Evolutionary conservation across 805 yeast genomes (phyloP).

Genomic region (Saccharomycopsis sp.): DNA sequence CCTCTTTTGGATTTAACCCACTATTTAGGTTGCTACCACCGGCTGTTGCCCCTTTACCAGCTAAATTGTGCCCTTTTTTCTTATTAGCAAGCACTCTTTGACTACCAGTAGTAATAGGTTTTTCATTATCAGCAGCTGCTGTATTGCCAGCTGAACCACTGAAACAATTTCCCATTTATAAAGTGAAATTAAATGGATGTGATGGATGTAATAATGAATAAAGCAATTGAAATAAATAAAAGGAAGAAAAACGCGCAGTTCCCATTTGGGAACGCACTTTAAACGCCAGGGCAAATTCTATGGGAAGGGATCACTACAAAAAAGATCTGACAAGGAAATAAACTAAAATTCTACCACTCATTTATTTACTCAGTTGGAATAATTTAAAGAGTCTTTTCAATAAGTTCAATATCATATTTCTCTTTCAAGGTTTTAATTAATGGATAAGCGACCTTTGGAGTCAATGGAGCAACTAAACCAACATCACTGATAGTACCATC

Average conservation of each 20-base stretch:
- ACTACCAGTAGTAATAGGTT: background rate
- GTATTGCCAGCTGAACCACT: constrained; percentile 4
- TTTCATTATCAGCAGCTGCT: background rate
- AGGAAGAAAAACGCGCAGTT: background rate
- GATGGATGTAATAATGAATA: background rate
- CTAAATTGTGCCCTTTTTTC: background rate
- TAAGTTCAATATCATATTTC: constrained; percentile 77
- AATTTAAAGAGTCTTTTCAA: constrained; percentile 65
- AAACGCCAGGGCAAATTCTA: too few relatives aligned
- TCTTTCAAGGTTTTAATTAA: constrained; percentile 88
- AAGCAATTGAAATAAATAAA: background rate
- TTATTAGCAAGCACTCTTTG: background rate
- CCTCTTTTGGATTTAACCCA: constrained; percentile 9
- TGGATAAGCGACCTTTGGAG: constrained; percentile 85
- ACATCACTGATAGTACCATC: constrained; percentile 70
- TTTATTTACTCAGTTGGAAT: background rate
- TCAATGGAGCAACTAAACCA: constrained; percentile 90
- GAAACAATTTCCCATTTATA: constrained; percentile 12
- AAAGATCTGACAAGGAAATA: too few relatives aligned
- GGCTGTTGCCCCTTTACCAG: background rate
- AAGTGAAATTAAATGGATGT: background rate
- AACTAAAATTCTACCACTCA: background rate
- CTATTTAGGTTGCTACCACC: background rate
- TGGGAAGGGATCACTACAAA: too few relatives aligned
- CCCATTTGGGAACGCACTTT: too few relatives aligned